phyloP scores from a whole-genome alignment of 768 basidiomycete genomes.

The Aureoboletus auriporus region DNA sequence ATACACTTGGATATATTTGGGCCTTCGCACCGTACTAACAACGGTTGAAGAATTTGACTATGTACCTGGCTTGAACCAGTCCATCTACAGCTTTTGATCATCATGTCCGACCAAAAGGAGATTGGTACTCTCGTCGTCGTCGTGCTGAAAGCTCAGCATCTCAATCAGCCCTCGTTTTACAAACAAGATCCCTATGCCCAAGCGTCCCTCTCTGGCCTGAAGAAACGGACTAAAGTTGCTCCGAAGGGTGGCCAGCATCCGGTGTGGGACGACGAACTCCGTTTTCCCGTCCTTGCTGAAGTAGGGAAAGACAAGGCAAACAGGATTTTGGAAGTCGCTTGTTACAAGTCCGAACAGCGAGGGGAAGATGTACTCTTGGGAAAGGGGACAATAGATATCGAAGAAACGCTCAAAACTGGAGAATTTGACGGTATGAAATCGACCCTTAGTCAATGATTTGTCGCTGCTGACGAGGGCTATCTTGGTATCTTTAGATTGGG shows the following conservation, averaged over 20 bases:
- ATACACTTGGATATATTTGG: too few relatives aligned
- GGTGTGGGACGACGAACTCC: constrained; percentile 86
- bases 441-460: neutral
- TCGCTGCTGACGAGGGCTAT: constrained; percentile 4
- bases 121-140: constrained; percentile 84
- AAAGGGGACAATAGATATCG: constrained; percentile 68
- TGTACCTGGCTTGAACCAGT: too few relatives aligned
- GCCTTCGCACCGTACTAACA: too few relatives aligned
- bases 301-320: constrained; percentile 40
- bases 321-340: constrained; percentile 66
- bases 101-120: constrained; percentile 36
- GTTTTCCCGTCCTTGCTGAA: constrained; percentile 68
- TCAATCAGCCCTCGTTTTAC: constrained; percentile 82
- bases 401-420: constrained; percentile 75
- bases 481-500: constrained; percentile 57
- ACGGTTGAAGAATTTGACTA: too few relatives aligned
- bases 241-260: constrained; percentile 91
- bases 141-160: constrained; percentile 78
- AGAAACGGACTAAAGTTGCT: constrained; percentile 68
- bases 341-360: constrained; percentile 74
- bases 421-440: constrained; percentile 81
- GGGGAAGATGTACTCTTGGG: constrained; percentile 74
- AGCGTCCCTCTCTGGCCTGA: constrained; percentile 53
- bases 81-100: neutral
- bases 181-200: constrained; percentile 90